Evolutionary conservation across 2,329 filamentous ascomycete genomes (phyloP).

Genomic region (Pezizomycotina sp.): DNA sequence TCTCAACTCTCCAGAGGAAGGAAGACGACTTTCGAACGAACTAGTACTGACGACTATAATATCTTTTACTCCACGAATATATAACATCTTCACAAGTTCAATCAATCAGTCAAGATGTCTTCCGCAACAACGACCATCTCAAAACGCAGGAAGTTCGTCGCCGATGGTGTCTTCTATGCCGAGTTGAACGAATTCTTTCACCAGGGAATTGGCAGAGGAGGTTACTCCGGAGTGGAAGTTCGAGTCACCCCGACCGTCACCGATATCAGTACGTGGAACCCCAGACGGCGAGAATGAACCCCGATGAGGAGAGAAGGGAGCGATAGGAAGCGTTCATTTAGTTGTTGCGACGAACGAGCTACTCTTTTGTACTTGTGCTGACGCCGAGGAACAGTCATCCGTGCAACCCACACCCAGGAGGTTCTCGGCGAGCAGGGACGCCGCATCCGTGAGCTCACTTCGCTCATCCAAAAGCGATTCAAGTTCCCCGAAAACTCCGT

Average conservation of each 20-base stretch:
- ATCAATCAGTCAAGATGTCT: too few relatives aligned
- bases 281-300: not conserved
- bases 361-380: conserved; percentile 27
- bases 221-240: conserved; percentile 99
- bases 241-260: conserved; percentile 98
- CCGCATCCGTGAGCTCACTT: conserved; percentile 99
- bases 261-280: conserved; percentile 59
- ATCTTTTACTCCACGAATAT: too few relatives aligned
- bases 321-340: too few relatives aligned
- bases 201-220: conserved; percentile 98
- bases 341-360: not conserved
- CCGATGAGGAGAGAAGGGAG: not conserved
- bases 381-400: conserved; percentile 84
- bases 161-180: conserved; percentile 99
- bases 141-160: conserved; percentile 51
- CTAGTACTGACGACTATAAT: too few relatives aligned
- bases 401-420: conserved; percentile 99
- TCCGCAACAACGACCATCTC: conserved; percentile 21
- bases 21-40: too few relatives aligned
- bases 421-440: conserved; percentile 99
- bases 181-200: conserved; percentile 99
- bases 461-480: conserved; percentile 99
- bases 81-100: too few relatives aligned
- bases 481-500: conserved; percentile 99
- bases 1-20: too few relatives aligned